phyloP scores from a whole-genome alignment of 2,329 filamentous ascomycete species.

The Amauroascus verrucosus region DNA sequence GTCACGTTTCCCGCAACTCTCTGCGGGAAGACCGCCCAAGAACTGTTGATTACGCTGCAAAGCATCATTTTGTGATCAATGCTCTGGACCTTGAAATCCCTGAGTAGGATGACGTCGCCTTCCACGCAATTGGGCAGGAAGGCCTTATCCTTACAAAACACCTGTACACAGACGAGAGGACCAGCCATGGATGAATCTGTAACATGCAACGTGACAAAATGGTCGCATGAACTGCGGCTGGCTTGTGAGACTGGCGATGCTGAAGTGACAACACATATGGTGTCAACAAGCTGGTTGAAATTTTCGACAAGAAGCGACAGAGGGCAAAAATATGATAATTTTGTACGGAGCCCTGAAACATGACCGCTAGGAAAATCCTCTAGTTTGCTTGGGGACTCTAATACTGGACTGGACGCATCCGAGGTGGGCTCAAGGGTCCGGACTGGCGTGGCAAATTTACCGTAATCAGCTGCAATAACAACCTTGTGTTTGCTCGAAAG shows the following conservation, averaged over 20 bases:
- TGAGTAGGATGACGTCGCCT: constrained; percentile 37
- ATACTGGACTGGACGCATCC: not conserved
- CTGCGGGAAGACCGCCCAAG: constrained; percentile 38
- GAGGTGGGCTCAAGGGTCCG: not conserved
- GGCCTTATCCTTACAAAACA: constrained; percentile 33
- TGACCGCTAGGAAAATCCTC: constrained; percentile 21
- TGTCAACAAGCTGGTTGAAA: constrained; percentile 33
- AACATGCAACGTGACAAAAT: constrained; percentile 33
- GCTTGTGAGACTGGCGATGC: constrained; percentile 26
- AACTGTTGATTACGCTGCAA: constrained; percentile 33
- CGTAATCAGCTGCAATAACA: not conserved
- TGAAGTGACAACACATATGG: constrained; percentile 34
- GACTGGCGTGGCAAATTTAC: not conserved
- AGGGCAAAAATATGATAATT: constrained; percentile 35
- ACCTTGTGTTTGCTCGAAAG: not conserved
- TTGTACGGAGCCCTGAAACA: constrained; percentile 31
- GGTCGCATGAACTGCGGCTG: constrained; percentile 32
- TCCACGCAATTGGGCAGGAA: constrained; percentile 30
- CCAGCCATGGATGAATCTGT: constrained; percentile 38
- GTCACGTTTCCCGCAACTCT: constrained; percentile 20
- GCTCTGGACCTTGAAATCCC: constrained; percentile 38
- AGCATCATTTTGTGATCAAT: constrained; percentile 33
- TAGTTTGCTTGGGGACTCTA: constrained; percentile 7
- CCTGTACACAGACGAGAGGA: constrained; percentile 31
- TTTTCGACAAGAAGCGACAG: constrained; percentile 36